Percentiles rank a stretch among this genome's conserved stretches.
Evolutionary conservation across 2,329 filamentous ascomycete genomes (phyloP).

Genomic region (Neofusicoccum parvum): DNA sequence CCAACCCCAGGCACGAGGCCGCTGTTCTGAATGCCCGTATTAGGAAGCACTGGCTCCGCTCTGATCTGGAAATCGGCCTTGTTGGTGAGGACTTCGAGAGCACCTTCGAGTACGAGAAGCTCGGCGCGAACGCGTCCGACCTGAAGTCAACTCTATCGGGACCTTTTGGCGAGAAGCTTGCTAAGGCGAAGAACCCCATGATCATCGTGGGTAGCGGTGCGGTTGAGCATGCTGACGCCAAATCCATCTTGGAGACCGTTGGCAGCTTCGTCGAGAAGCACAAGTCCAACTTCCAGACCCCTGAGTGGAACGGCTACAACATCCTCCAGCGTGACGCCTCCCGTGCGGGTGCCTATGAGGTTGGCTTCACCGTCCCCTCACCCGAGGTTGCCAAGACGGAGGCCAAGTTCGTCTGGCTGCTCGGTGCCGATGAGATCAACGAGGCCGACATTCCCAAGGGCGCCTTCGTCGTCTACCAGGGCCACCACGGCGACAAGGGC

Average conservation of each 20-base stretch:
- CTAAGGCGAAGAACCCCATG: constrained; percentile 87
- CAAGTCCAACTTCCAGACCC: constrained; percentile 79
- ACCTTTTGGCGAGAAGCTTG: constrained; percentile 89
- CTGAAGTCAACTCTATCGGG: constrained; percentile 85
- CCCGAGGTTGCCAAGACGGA: constrained; percentile 77
- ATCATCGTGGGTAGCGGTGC: constrained; percentile 93
- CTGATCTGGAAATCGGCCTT: constrained; percentile 88
- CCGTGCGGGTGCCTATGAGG: constrained; percentile 88
- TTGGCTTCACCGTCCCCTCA: constrained; percentile 90
- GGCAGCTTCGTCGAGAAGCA: constrained; percentile 93
- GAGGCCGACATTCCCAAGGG: constrained; percentile 89
- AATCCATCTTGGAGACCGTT: constrained; percentile 89
- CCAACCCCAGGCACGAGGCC: constrained; percentile 93
- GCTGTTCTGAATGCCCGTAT: constrained; percentile 95
- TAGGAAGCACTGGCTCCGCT: constrained; percentile 95
- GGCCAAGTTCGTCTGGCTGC: constrained; percentile 94
- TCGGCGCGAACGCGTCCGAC: constrained; percentile 76
- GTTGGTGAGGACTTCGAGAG: constrained; percentile 90
- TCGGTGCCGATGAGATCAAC: constrained; percentile 89
- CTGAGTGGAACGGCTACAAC: constrained; percentile 97
- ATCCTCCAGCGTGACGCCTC: constrained; percentile 93
- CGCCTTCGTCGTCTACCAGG: constrained; percentile 96
- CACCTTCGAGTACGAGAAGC: constrained; percentile 92
- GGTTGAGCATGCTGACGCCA: constrained; percentile 87
- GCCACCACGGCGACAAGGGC: constrained; percentile 93